These are phyloP conservation scores for Hypomontagnella submonticulosa DNA, from an alignment of 495 filamentous ascomycete species.

Conservation along the genomic window DNA sequence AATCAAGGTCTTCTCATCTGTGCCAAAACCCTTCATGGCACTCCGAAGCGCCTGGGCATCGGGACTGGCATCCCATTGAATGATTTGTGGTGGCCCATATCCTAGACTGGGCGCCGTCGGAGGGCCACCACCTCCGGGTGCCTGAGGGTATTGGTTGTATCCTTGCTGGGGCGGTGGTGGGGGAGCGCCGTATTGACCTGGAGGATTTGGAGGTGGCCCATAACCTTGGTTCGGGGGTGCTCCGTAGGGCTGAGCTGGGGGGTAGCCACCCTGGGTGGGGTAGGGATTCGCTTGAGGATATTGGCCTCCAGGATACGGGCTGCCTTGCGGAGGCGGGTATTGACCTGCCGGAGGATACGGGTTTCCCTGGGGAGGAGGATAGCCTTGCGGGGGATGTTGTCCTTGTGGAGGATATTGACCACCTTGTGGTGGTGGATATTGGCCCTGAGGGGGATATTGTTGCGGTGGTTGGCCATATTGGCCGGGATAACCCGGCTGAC, in stretches of 20 bases:
- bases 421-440: conserved; percentile 28
- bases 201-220: conserved; percentile 51
- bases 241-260: conserved; percentile 48
- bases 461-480: conserved; percentile 50
- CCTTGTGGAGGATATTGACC: conserved; percentile 20
- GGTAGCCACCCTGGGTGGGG: conserved; percentile 41
- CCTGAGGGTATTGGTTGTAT: conserved; percentile 36
- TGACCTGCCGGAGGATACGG: conserved; percentile 19
- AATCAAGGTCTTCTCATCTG: conserved; percentile 81
- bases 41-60: conserved; percentile 77
- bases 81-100: conserved; percentile 70
- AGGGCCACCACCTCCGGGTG: conserved; percentile 42
- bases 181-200: conserved; percentile 56
- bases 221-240: conserved; percentile 46
- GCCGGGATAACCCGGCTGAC: conserved; percentile 38
- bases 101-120: conserved; percentile 69
- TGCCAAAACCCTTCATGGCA: conserved; percentile 94
- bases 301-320: conserved; percentile 43
- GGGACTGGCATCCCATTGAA: conserved; percentile 68
- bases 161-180: conserved; percentile 49
- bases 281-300: conserved; percentile 44
- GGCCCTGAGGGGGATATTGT: conserved; percentile 50
- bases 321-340: conserved; percentile 38
- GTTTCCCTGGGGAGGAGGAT: conserved; percentile 29
- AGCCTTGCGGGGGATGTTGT: conserved; percentile 30